Evolutionary conservation across 2,329 filamentous ascomycete genomes (phyloP).

Genomic region (Xylaria sp.): DNA sequence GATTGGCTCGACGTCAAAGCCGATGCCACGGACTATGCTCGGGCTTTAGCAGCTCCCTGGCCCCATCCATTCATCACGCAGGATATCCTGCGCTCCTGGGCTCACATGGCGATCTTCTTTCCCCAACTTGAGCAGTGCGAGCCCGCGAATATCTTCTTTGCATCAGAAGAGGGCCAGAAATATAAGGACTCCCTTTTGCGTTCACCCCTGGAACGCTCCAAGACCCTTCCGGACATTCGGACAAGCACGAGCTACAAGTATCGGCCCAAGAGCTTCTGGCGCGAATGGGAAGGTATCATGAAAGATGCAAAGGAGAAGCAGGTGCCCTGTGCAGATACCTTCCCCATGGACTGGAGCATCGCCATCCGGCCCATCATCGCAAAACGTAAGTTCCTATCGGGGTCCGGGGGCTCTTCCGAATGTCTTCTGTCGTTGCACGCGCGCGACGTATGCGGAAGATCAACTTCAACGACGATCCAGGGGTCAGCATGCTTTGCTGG

Average conservation of each 20-base stretch:
- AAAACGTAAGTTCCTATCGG: constrained; percentile 21
- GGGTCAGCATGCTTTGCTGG: too few species aligned
- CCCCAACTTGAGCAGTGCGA: constrained; percentile 24
- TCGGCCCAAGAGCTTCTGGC: constrained; percentile 36
- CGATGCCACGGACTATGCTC: constrained; percentile 22
- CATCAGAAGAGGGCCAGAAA: constrained; percentile 29
- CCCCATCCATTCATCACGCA: constrained; percentile 36
- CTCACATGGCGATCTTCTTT: constrained; percentile 38
- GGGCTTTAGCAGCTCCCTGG: constrained; percentile 20
- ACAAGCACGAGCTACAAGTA: constrained; percentile 35
- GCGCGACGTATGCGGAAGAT: too few species aligned
- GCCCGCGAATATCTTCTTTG: constrained; percentile 31
- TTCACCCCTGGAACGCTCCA: constrained; percentile 37
- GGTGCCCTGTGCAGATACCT: constrained; percentile 23
- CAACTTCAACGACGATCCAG: too few species aligned
- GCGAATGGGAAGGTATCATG: constrained; percentile 32
- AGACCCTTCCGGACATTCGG: constrained; percentile 34
- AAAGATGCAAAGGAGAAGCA: constrained; percentile 18
- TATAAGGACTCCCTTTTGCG: constrained; percentile 37
- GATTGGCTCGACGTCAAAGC: constrained; percentile 27
- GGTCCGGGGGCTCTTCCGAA: too few species aligned
- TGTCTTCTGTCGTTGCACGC: too few species aligned
- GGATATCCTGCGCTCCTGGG: constrained; percentile 36
- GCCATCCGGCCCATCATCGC: constrained; percentile 38
- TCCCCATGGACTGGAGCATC: constrained; percentile 38